A percentile compares a stretch with the other conserved stretches of the same genome.
phyloP scores from a whole-genome alignment of 306 rosid genomes.

The Cucumis sativus region Cucumber_9930_V3 NC_026660.2:12904501-12905000 shows the following conservation, averaged over 20 bases:
- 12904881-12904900: background rate
- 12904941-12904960: background rate
- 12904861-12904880: background rate
- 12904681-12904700: background rate
- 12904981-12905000: background rate
- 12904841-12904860: background rate
- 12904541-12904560: conserved; percentile 79
- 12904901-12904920: background rate
- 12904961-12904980: background rate
- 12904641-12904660: conserved; percentile 89
- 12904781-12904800: background rate
- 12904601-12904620: conserved; percentile 94
- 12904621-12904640: conserved; percentile 95
- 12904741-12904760: background rate
- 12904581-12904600: conserved; percentile 91
- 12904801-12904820: background rate
- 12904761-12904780: background rate
- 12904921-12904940: too few species aligned
- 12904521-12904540: conserved; percentile 36
- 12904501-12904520: background rate
- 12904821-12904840: background rate
- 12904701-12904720: background rate
- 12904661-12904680: background rate
- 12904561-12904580: conserved; percentile 55
- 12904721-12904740: background rate